phyloP scores from a whole-genome alignment of 1,284 basidiomycete species.

The Ustilago tritici region DNA sequence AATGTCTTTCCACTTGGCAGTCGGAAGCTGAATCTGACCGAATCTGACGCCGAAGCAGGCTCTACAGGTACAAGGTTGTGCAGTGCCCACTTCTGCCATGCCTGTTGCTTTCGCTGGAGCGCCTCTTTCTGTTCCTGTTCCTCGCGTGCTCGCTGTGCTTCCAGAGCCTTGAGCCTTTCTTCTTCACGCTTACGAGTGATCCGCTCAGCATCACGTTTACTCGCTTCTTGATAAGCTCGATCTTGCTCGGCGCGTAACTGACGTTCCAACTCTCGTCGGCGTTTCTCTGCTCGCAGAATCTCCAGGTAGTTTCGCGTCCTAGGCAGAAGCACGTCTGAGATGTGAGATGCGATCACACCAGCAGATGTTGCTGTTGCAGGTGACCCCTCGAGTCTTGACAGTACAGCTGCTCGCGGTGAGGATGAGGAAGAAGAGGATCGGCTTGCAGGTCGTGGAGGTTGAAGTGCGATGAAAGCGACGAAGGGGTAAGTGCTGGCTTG shows the following conservation, averaged over 20 bases:
- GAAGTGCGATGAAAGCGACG: constrained; percentile 87
- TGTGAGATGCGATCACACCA: constrained; percentile 47
- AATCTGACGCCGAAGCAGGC: constrained; percentile 15
- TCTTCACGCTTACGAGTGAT: constrained; percentile 49
- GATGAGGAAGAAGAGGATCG: constrained; percentile 18
- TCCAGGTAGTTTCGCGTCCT: constrained; percentile 54
- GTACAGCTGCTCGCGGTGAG: constrained; percentile 54
- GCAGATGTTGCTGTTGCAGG: constrained; percentile 51
- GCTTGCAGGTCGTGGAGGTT: constrained; percentile 73
- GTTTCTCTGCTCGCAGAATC: constrained; percentile 50
- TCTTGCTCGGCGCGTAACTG: constrained; percentile 60
- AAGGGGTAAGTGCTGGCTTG: constrained; percentile 92
- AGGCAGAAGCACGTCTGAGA: constrained; percentile 57
- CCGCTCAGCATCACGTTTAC: constrained; percentile 48
- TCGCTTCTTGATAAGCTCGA: constrained; percentile 59
- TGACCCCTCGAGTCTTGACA: constrained; percentile 60
- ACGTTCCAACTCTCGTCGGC: constrained; percentile 53
- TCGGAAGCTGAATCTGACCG: constrained; percentile 53
- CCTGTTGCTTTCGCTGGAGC: constrained; percentile 27
- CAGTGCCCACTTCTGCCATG: constrained; percentile 62
- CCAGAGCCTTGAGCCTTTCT: constrained; percentile 30
- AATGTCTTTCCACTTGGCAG: constrained; percentile 58
- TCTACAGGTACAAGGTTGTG: constrained; percentile 52
- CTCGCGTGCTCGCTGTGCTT: constrained; percentile 26
- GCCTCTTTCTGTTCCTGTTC: constrained; percentile 27